Evolutionary conservation across 2,329 filamentous ascomycete genomes (phyloP).

Genomic region (Talaromyces pinophilus): DNA sequence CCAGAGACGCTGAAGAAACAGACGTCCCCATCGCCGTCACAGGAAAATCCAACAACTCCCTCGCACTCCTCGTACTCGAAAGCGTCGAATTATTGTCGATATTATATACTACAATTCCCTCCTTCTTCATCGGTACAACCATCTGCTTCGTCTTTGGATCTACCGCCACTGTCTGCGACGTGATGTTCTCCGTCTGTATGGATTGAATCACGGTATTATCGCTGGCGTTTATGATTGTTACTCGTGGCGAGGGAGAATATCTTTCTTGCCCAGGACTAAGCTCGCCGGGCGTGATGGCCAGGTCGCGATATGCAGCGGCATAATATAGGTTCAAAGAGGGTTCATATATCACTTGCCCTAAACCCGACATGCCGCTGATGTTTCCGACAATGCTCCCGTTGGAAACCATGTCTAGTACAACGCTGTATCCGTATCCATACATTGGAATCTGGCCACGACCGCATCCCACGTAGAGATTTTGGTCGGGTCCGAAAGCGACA

Average conservation of each 20-base stretch:
- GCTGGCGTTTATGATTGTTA: conserved; percentile 2
- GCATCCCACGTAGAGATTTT: conserved; percentile 3
- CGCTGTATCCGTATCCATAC: not conserved
- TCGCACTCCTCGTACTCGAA: not conserved
- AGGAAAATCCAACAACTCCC: not conserved
- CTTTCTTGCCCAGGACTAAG: not conserved
- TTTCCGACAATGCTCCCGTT: conserved; percentile 2
- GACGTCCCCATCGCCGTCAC: not conserved
- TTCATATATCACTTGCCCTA: not conserved
- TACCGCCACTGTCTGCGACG: conserved; percentile 1
- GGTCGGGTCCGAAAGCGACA: not conserved
- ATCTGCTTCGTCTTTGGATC: not conserved
- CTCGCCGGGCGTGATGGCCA: not conserved
- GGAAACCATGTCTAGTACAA: not conserved
- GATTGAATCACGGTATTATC: not conserved
- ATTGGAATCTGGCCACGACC: not conserved
- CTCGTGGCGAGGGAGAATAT: not conserved
- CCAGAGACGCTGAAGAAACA: not conserved
- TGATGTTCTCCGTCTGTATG: not conserved
- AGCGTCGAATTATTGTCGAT: not conserved
- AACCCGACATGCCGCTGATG: not conserved
- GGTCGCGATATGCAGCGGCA: conserved; percentile 4
- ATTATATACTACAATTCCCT: conserved; percentile 7
- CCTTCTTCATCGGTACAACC: not conserved
- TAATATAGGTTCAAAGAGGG: not conserved